phyloP scores from a whole-genome alignment of 2,329 filamentous ascomycete species.

The Microsporum ferrugineum region DNA sequence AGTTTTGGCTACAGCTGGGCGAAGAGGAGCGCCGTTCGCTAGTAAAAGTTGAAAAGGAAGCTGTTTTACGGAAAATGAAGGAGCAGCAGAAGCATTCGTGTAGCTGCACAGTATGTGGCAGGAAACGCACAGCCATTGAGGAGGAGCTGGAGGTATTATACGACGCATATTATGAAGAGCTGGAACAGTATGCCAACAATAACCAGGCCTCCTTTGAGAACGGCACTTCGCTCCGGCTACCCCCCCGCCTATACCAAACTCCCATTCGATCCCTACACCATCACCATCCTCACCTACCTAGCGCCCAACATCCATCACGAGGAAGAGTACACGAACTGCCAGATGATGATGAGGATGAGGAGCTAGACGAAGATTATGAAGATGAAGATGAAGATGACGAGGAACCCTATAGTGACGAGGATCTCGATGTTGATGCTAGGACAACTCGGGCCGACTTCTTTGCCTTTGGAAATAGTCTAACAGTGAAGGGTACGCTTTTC shows the following conservation, averaged over 20 bases:
- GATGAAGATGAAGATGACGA: conserved; percentile 61
- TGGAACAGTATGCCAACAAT: conserved; percentile 92
- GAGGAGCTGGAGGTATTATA: conserved; percentile 96
- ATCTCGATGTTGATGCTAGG: conserved; percentile 52
- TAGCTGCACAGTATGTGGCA: conserved; percentile 91
- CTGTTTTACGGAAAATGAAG: conserved; percentile 98
- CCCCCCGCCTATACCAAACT: conserved; percentile 52
- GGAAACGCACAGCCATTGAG: conserved; percentile 93
- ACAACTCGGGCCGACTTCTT: conserved; percentile 68
- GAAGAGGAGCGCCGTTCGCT: conserved; percentile 91
- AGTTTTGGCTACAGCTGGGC: conserved; percentile 90
- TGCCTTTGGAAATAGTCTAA: conserved; percentile 93
- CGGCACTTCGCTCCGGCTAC: conserved; percentile 52
- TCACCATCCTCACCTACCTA: conserved; percentile 43
- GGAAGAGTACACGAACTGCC: conserved; percentile 56
- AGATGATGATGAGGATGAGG: conserved; percentile 41
- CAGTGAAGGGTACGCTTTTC: conserved; percentile 62
- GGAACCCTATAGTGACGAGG: conserved; percentile 54
- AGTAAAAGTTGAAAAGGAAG: conserved; percentile 97
- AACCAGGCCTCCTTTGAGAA: conserved; percentile 52
- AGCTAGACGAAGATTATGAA: conserved; percentile 40
- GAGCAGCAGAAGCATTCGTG: conserved; percentile 99
- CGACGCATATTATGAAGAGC: conserved; percentile 95
- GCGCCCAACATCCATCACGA: conserved; percentile 55
- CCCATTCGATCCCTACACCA: conserved; percentile 44